Evolutionary conservation across 73 alveolate genomes (phyloP).

Genomic region (Stentor roeselii): DNA sequence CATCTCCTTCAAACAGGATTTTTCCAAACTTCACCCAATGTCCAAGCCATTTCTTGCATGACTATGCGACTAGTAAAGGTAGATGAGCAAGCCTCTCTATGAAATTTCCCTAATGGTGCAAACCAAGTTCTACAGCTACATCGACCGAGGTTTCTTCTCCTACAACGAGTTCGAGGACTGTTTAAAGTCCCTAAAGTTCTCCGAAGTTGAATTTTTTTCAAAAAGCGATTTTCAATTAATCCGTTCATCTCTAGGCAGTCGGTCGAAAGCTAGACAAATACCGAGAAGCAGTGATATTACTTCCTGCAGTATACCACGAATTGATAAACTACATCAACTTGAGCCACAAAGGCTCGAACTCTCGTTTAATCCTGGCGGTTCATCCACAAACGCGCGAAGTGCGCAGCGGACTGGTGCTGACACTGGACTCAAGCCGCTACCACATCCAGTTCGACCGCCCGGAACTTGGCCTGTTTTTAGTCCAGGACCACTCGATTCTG

Average conservation of each 20-base stretch:
- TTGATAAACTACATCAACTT: conserved; percentile 31
- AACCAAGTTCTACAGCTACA: not conserved
- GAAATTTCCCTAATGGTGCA: not conserved
- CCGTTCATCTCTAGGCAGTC: conserved; percentile 37
- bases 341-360: conserved; percentile 28
- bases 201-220: conserved; percentile 32
- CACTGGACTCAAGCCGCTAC: conserved; percentile 40
- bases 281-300: conserved; percentile 45
- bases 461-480: conserved; percentile 48
- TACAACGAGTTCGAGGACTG: conserved; percentile 37
- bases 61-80: not conserved
- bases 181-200: conserved; percentile 31
- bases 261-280: conserved; percentile 30
- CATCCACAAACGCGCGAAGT: conserved; percentile 57
- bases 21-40: not conserved
- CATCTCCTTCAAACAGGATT: no score
- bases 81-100: not conserved
- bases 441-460: conserved; percentile 60
- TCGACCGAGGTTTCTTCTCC: conserved; percentile 49
- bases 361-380: conserved; percentile 57
- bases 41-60: not conserved
- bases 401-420: conserved; percentile 54
- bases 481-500: conserved; percentile 37
- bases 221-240: conserved; percentile 33
- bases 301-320: conserved; percentile 34